These are phyloP conservation scores for Chytriomyces sp. DNA, from an alignment of 192 early-diverging fungal genomes.

Conservation along the genomic window DNA sequence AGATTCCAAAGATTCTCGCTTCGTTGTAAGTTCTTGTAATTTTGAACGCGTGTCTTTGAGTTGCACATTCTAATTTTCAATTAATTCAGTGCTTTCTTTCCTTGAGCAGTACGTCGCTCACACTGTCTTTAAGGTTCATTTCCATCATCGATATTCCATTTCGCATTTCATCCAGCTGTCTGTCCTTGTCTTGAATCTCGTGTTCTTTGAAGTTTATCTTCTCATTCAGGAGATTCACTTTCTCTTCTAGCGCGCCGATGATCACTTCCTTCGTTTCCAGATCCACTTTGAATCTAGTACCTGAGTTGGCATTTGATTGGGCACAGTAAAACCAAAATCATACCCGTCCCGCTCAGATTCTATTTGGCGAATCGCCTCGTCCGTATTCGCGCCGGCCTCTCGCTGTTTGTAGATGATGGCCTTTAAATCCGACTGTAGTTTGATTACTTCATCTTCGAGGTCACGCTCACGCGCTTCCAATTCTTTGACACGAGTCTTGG, in stretches of 20 bases:
- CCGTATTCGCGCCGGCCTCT: conserved; percentile 34
- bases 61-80: conserved; percentile 12
- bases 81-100: not conserved
- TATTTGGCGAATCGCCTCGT: conserved; percentile 37
- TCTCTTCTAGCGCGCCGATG: conserved; percentile 23
- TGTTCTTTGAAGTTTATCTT: conserved; percentile 19
- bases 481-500: not conserved
- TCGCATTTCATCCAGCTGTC: conserved; percentile 13
- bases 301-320: not conserved
- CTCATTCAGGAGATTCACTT: conserved; percentile 6
- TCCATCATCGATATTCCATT: conserved; percentile 20
- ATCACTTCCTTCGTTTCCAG: not conserved
- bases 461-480: conserved; percentile 23
- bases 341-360: conserved; percentile 46
- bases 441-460: conserved; percentile 39
- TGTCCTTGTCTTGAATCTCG: conserved; percentile 18
- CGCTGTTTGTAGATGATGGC: conserved; percentile 37
- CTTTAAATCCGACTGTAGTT: conserved; percentile 42
- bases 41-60: conserved; percentile 33
- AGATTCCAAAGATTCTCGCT: not conserved
- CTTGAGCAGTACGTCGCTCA: conserved; percentile 1
- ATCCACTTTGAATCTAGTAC: conserved; percentile 12
- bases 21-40: conserved; percentile 28
- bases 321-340: not conserved
- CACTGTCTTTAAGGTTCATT: conserved; percentile 25